phyloP scores from a whole-genome alignment of 164 flowering plant species.

The Chimonanthus praecox region DNA sequence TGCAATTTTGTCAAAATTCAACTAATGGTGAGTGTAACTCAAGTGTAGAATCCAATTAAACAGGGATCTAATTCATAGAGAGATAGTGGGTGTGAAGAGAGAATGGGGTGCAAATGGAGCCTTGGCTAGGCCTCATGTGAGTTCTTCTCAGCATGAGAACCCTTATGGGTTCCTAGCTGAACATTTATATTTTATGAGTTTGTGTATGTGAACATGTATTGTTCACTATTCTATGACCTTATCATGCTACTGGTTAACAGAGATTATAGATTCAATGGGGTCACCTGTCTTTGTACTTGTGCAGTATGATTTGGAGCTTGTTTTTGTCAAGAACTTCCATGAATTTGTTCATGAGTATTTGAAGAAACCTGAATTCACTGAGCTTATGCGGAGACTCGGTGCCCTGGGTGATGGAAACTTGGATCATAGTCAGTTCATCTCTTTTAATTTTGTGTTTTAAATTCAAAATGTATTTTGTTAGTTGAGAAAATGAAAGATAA shows the following conservation, averaged over 20 bases:
- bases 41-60: no score
- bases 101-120: no score
- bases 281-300: conserved; percentile 7
- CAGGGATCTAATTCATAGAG: no score
- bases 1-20: no score
- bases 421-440: conserved; percentile 54
- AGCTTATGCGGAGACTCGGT: conserved; percentile 93
- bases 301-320: conserved; percentile 91
- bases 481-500: not conserved
- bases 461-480: not conserved
- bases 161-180: no score
- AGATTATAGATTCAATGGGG: not conserved
- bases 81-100: no score
- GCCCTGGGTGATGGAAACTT: conserved; percentile 95
- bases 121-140: no score
- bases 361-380: conserved; percentile 78
- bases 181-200: no score
- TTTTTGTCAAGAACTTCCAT: conserved; percentile 84
- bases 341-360: conserved; percentile 83
- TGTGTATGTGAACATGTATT: no score
- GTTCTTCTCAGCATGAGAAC: no score
- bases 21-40: no score
- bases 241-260: not conserved
- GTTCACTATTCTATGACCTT: no score
- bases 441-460: not conserved